These are phyloP conservation scores for Wallacemonas sp. DNA, from an alignment of 208 protist species.

Conservation along the genomic window DNA sequence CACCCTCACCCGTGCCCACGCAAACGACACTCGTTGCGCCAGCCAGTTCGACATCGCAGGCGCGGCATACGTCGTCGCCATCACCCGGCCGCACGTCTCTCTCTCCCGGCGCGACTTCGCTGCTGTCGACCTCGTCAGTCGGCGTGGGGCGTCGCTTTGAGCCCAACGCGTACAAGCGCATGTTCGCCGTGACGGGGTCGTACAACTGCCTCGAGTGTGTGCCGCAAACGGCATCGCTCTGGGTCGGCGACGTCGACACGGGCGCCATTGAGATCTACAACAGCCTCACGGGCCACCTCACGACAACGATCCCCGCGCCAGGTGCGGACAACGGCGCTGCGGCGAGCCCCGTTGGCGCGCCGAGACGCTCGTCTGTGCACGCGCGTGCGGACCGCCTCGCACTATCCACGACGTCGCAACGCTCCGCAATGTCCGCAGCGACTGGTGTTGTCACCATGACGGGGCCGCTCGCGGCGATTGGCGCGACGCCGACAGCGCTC, in stretches of 20 bases:
- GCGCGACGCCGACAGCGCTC: slow-evolving; percentile 31
- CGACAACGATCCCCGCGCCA: slow-evolving; percentile 29
- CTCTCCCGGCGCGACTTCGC: neutral
- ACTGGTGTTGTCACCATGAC: neutral
- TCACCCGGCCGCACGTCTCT: neutral
- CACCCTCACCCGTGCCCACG: neutral
- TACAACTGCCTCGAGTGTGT: slow-evolving; percentile 41
- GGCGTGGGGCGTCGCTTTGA: slow-evolving; percentile 28
- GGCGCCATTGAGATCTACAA: slow-evolving; percentile 70
- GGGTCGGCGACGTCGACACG: slow-evolving; percentile 49
- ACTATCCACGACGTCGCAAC: neutral
- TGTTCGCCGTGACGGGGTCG: slow-evolving; percentile 42
- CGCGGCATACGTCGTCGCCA: neutral
- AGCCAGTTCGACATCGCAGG: neutral
- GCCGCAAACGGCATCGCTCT: slow-evolving; percentile 46
- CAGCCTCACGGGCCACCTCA: slow-evolving; percentile 53
- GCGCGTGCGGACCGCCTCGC: neutral
- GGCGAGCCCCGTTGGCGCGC: too few relatives aligned
- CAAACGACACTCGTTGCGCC: neutral
- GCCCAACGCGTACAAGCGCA: slow-evolving; percentile 34
- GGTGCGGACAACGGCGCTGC: neutral
- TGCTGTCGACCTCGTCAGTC: slow-evolving; percentile 3
- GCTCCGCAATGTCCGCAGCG: slow-evolving; percentile 1
- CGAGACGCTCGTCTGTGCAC: too few relatives aligned
- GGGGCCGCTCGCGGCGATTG: neutral